phyloP scores from a whole-genome alignment of 2,329 filamentous ascomycete species.

The Venturia effusa region DNA sequence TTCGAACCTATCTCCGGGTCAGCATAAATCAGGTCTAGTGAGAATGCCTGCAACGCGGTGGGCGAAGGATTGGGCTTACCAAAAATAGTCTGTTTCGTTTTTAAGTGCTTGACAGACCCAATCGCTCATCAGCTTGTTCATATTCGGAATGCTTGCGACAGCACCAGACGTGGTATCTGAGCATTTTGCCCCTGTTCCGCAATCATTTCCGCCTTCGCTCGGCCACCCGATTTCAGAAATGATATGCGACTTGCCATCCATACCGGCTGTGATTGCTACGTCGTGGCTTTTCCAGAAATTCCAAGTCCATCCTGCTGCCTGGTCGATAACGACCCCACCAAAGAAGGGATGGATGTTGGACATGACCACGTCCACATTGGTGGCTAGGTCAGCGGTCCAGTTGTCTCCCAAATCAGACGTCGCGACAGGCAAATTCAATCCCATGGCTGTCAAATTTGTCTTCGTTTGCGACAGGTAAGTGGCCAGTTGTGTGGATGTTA shows the following conservation, averaged over 20 bases:
- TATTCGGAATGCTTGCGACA: constrained; percentile 65
- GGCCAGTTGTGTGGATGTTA: constrained; percentile 54
- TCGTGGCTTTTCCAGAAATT: constrained; percentile 69
- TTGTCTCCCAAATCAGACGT: constrained; percentile 84
- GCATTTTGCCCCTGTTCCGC: constrained; percentile 51
- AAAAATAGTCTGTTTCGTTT: constrained; percentile 89
- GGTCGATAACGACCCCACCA: constrained; percentile 57
- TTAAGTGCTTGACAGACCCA: constrained; percentile 73
- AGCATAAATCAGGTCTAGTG: not conserved
- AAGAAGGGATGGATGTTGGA: constrained; percentile 97
- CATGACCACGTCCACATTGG: constrained; percentile 78
- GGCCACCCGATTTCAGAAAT: constrained; percentile 94
- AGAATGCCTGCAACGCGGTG: not conserved
- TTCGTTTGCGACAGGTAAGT: constrained; percentile 57
- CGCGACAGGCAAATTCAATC: constrained; percentile 64
- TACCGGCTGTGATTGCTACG: constrained; percentile 49
- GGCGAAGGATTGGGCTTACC: constrained; percentile 40
- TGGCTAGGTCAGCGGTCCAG: constrained; percentile 62
- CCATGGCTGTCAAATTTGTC: constrained; percentile 56
- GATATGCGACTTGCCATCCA: constrained; percentile 55
- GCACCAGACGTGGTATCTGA: constrained; percentile 46
- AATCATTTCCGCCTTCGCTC: constrained; percentile 67
- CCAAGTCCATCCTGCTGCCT: constrained; percentile 71
- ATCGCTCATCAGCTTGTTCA: constrained; percentile 77
- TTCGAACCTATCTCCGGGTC: constrained; percentile 52